Evolutionary conservation across 805 yeast genomes (phyloP).

Genomic region (Starmerella geochares): DNA sequence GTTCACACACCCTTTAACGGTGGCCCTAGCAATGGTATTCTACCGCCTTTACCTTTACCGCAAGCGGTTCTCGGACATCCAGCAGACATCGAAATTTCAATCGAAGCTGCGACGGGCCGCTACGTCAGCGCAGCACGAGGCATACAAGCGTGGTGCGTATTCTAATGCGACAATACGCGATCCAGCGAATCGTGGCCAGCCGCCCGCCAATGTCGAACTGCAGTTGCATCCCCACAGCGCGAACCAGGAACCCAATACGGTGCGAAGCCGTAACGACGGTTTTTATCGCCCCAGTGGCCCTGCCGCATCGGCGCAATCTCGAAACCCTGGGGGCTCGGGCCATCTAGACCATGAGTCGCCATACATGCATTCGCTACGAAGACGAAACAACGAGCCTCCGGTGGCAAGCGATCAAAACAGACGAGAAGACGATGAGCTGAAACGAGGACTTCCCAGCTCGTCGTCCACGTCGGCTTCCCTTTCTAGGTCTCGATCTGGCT

Average conservation of each 20-base stretch:
- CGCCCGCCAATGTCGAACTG: background rate
- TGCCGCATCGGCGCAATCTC: too few species aligned
- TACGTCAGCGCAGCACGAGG: conserved; percentile 43
- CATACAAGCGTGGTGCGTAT: conserved; percentile 8
- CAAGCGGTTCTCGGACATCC: conserved; percentile 72
- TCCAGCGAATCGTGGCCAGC: background rate
- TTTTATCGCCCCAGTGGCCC: too few species aligned
- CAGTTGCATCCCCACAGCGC: background rate
- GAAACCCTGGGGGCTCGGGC: background rate
- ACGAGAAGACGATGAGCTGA: background rate
- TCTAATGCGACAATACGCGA: background rate
- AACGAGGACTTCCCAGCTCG: background rate
- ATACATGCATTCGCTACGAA: background rate
- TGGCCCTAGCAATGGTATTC: conserved; percentile 68
- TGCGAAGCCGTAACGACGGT: too few species aligned
- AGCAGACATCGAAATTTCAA: conserved; percentile 63
- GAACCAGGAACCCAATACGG: background rate
- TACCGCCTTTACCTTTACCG: conserved; percentile 84
- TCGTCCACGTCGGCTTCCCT: background rate
- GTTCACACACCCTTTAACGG: conserved; percentile 76
- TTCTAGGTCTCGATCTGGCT: background rate
- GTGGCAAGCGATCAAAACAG: background rate
- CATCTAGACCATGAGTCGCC: background rate
- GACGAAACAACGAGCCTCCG: background rate
- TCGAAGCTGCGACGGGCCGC: conserved; percentile 74